Evolutionary conservation across 139 green algal species (phyloP), one percentile per base, ranked within the genome.

Genomic region (Tetradesmus lagerheimii): DNA sequence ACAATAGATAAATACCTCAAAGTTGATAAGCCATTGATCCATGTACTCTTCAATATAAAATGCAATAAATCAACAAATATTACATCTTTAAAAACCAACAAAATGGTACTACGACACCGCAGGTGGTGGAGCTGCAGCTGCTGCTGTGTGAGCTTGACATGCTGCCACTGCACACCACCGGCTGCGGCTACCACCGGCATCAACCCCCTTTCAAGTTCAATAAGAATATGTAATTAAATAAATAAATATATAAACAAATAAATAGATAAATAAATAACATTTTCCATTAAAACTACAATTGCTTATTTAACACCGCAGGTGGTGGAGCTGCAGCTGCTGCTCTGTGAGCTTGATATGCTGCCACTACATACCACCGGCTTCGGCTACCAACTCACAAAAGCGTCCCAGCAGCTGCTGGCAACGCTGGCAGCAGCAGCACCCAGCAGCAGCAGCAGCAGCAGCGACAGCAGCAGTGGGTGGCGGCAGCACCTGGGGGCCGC

Each of bases 311-410:
- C 14, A 20, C 8, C 20, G 29, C 82, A 87, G 82, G 82, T 57
- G 38, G 53, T 87, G 16, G 82, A 87, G 20, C 57, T 87, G 12
- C 82, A 87, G 82, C 34, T 87, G 82, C 82, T 87, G 35, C 82
- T 87, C 12, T 39, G 50, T 45, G 47, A 38, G 53, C 53, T n/a
- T 5, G 82, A 47, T 37, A 78, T 38, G 67, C 67, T 39, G 67
- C 67, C 67, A 11, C n/a, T 38, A 20, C 31, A 39, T 14, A 78
- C 67, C 23, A 37, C 67, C 29, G 67, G 57, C 2, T 71, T n/a
- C 57, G 57, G 57, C 57, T 71, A 71, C 20, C 57, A 71, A n/a
- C 57, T 71, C 23, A 8, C 57, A 31, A n/a, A n/a, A n/a, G 57
- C 57, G 4, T 78, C 67, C 5, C 80, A 86, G 80, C 80, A 86